Conservation (phyloP, 768 basidiomycete species). For the Lactifluus rugatus region DNA sequence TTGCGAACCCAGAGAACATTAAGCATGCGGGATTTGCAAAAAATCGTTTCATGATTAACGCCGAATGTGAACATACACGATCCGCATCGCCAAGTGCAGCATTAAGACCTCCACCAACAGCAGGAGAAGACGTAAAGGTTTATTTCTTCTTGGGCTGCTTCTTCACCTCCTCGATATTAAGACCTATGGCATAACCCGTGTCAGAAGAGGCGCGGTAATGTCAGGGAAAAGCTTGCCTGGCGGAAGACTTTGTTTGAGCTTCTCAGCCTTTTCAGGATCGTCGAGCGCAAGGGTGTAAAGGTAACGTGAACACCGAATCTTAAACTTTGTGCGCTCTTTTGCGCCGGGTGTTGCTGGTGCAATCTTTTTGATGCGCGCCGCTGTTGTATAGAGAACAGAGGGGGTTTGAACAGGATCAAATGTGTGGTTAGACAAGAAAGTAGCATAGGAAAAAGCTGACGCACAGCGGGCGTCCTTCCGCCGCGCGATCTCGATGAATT, state of each 20-base stretch:
- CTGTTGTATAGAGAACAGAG: conserved; percentile 32
- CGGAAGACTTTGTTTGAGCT: conserved; percentile 89
- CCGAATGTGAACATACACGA: conserved; percentile 8
- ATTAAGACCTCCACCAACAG: neutral
- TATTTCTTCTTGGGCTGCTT: conserved; percentile 66
- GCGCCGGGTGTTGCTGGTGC: conserved; percentile 54
- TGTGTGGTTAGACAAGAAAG: neutral
- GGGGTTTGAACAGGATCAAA: conserved; percentile 8
- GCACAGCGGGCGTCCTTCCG: conserved; percentile 94
- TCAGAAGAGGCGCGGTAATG: neutral
- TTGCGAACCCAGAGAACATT: neutral
- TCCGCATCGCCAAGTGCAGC: neutral
- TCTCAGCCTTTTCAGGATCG: conserved; percentile 98
- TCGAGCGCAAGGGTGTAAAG: conserved; percentile 95
- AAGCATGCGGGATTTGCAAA: conserved; percentile 9
- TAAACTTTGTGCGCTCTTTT: conserved; percentile 92
- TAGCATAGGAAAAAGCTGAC: conserved; percentile 28
- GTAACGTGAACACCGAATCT: conserved; percentile 93
- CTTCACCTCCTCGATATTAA: conserved; percentile 63
- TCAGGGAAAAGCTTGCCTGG: conserved; percentile 55
- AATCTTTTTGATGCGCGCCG: conserved; percentile 97
- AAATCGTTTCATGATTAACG: conserved; percentile 1
- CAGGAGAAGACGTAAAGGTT: neutral
- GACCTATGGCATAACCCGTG: conserved; percentile 35
- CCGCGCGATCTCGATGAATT: conserved; percentile 94